phyloP scores from a whole-genome alignment of 371 early-diverging fungal genomes.

The Lichtheimia ornata region DNA sequence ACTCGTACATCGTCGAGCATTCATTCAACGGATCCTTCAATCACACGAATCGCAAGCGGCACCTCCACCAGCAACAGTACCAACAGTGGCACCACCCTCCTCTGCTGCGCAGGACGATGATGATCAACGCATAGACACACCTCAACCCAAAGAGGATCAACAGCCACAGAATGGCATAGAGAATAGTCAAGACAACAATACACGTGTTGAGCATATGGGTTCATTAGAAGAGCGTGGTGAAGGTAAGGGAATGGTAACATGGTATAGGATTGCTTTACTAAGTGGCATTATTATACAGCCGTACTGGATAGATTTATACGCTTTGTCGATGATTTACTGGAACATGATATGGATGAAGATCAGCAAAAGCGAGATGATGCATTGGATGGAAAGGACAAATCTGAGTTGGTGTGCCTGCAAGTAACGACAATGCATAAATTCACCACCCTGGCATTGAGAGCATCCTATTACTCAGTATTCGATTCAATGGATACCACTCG shows the following conservation, averaged over 20 bases:
- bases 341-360: constrained; percentile 6
- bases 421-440: constrained; percentile 2
- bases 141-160: too few relatives aligned
- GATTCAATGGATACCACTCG: background rate
- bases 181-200: background rate
- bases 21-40: background rate
- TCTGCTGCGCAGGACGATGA: background rate
- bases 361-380: constrained; percentile 1
- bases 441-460: background rate
- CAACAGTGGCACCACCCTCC: background rate
- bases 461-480: constrained; percentile 1
- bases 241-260: constrained; percentile 3
- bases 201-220: background rate
- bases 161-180: too few relatives aligned
- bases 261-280: background rate
- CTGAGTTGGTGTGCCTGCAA: background rate
- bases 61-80: background rate
- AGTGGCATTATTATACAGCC: background rate
- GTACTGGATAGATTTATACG: background rate
- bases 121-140: background rate
- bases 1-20: constrained; percentile 14
- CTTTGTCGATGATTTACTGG: constrained; percentile 6
- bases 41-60: background rate
- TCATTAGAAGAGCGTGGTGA: constrained; percentile 11
- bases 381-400: background rate